These are phyloP conservation scores for Botrytis pseudocinerea DNA, from an alignment of 2,329 filamentous ascomycete genomes.

Conservation along the genomic window DNA sequence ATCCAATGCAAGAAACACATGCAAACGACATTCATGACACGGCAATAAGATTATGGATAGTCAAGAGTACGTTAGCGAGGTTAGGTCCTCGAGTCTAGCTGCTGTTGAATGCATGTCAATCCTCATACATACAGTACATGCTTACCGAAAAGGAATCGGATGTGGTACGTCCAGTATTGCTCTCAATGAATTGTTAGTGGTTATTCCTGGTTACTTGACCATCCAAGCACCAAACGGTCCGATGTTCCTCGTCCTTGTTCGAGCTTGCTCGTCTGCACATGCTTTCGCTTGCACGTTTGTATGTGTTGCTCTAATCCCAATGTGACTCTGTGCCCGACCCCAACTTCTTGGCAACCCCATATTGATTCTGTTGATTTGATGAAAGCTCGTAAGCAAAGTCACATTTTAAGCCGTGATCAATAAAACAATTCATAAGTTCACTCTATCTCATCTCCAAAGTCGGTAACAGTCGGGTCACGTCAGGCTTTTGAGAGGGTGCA, in stretches of 20 bases:
- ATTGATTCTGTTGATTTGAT: slow-evolving; percentile 17
- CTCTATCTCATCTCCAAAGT: slow-evolving; percentile 19
- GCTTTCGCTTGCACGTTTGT: slow-evolving; percentile 1
- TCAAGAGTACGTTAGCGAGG: not conserved
- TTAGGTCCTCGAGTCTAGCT: slow-evolving; percentile 7
- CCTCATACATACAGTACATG: slow-evolving; percentile 1
- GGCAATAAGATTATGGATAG: not conserved
- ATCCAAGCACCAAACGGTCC: slow-evolving; percentile 23
- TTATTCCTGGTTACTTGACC: slow-evolving; percentile 4
- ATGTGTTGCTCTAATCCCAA: slow-evolving; percentile 16
- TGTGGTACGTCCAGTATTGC: slow-evolving; percentile 7
- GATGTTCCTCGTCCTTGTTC: slow-evolving; percentile 26
- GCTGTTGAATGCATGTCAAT: slow-evolving; percentile 1
- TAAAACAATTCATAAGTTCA: slow-evolving; percentile 1
- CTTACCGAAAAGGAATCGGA: not conserved
- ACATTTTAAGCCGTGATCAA: slow-evolving; percentile 17
- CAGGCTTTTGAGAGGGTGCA: slow-evolving; percentile 17
- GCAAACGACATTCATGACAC: not conserved
- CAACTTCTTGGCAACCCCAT: slow-evolving; percentile 18
- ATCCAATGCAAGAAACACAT: not conserved
- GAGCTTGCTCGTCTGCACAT: slow-evolving; percentile 19
- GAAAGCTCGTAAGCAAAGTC: slow-evolving; percentile 16
- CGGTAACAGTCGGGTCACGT: slow-evolving; percentile 20
- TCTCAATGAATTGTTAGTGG: not conserved
- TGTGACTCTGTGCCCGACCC: slow-evolving; percentile 21